Percentiles rank a stretch among this genome's conserved stretches.
These are phyloP conservation scores for Parathielavia hyrcaniae DNA, from an alignment of 495 filamentous ascomycete species.

Conservation along the genomic window DNA sequence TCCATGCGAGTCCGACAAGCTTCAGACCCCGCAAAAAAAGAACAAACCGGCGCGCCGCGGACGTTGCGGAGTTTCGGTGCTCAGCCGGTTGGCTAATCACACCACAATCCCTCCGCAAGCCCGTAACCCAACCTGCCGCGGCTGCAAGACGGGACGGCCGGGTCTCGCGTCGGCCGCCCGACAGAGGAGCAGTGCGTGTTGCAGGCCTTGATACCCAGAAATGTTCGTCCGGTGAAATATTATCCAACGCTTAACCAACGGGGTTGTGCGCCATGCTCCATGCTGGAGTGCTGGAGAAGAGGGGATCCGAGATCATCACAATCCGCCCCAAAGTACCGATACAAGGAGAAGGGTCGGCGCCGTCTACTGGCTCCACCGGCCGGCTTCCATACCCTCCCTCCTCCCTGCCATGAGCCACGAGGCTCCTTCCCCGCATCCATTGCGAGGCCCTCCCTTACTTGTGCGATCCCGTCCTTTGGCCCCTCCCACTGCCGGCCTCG, in stretches of 20 bases:
- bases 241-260: neutral
- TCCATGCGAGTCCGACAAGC: neutral
- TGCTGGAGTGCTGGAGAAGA: neutral
- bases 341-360: neutral
- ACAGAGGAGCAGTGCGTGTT: too few relatives aligned
- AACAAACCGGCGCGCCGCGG: neutral
- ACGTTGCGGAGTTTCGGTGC: neutral
- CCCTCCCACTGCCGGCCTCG: slow-evolving; percentile 10
- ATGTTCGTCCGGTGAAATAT: too few relatives aligned
- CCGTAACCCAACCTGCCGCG: neutral
- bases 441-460: neutral
- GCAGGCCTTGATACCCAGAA: too few relatives aligned
- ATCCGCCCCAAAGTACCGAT: slow-evolving; percentile 1
- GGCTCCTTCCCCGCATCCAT: neutral
- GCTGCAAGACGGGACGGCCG: neutral
- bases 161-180: too few relatives aligned
- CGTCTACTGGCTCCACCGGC: neutral
- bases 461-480: slow-evolving; percentile 9
- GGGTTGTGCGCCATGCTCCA: neutral
- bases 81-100: slow-evolving; percentile 8
- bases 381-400: neutral
- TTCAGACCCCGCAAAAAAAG: neutral
- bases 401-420: neutral
- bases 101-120: neutral
- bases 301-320: neutral